Percentiles rank a stretch among this genome's conserved stretches.
Conservation (phyloP, 352 stramenopile species). For the Phytophthora pistaciae region DNA sequence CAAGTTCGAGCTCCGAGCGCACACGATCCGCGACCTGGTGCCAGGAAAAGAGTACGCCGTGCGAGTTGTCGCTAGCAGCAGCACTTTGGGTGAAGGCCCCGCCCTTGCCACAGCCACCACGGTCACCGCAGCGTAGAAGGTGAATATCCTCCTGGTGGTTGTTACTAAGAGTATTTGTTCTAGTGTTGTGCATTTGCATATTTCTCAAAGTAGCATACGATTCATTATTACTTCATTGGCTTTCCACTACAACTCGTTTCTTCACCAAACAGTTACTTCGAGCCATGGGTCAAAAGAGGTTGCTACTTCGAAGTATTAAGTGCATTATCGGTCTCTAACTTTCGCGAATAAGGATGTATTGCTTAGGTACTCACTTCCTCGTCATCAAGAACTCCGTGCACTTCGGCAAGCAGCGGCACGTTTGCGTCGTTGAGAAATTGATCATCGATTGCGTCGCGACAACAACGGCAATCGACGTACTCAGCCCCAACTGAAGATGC, state of each 20-base stretch:
- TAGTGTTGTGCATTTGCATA: not conserved
- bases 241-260: too few relatives aligned
- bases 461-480: slow-evolving; percentile 29
- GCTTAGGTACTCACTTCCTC: not conserved
- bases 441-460: slow-evolving; percentile 1
- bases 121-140: slow-evolving; percentile 18
- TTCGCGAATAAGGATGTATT: too few relatives aligned
- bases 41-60: slow-evolving; percentile 78
- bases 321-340: too few relatives aligned
- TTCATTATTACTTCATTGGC: not conserved
- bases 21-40: slow-evolving; percentile 67
- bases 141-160: not conserved
- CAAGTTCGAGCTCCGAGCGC: slow-evolving; percentile 68
- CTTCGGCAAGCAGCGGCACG: slow-evolving; percentile 25
- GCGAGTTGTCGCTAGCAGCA: slow-evolving; percentile 51
- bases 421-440: slow-evolving; percentile 23
- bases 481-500: slow-evolving; percentile 9
- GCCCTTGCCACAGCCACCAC: slow-evolving; percentile 32
- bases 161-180: not conserved
- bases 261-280: too few relatives aligned
- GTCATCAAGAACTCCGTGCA: slow-evolving; percentile 9
- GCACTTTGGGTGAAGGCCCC: slow-evolving; percentile 48
- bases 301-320: too few relatives aligned
- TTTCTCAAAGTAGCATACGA: not conserved
- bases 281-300: too few relatives aligned